Base-by-base conservation (phyloP, 768 basidiomycete genomes). In the Mycena maculata region DNA sequence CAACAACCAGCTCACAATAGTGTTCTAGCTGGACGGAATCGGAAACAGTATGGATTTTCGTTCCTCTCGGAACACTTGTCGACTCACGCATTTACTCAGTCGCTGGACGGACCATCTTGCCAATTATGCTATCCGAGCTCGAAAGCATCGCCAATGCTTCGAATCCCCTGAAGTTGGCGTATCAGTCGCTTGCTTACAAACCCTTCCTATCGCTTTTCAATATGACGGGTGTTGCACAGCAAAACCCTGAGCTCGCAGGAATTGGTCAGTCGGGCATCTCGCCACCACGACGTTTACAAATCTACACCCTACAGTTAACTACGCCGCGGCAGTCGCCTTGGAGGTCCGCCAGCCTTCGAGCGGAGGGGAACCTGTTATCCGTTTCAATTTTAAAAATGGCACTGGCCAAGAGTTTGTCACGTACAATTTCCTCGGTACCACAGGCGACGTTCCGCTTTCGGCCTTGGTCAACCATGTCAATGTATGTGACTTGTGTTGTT, bases 201-300 rank as follows among this genome's bases (percentile, higher is more conserved):
- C 92, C 92, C 0, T 91, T 93, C 80, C 64, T 92, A 33, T 90
- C 89, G 11, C 76, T 94, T 48, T 93, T 94, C 82, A 91, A 92
- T 77, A 89, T 94, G 87, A 92, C 90, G 0, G 84, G 86, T 2
- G 83, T 85, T 27, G 84, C 85, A 12, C 74, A 82, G 20, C 77
- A 80, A 48, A 82, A 86, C 60, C 85, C 87, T 0, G 72, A 86
- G 67, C 82, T 92, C 4, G 85, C 87, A 38, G 85, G 85, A 15
- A 85, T 92, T 67, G 88, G 90, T 90, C 56, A 58, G 77, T 72
- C 16, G 10, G n/a, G n/a, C n/a, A n/a, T n/a, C n/a, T n/a, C n/a
- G n/a, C n/a, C n/a, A n/a, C n/a, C n/a, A n/a, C n/a, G 27, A 36
- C 30, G 45, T n/a, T 47, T 30, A 1, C 41, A 27, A 45, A n/a